phyloP scores from a whole-genome alignment of 768 basidiomycete species.

The Jaapia argillacea region DNA sequence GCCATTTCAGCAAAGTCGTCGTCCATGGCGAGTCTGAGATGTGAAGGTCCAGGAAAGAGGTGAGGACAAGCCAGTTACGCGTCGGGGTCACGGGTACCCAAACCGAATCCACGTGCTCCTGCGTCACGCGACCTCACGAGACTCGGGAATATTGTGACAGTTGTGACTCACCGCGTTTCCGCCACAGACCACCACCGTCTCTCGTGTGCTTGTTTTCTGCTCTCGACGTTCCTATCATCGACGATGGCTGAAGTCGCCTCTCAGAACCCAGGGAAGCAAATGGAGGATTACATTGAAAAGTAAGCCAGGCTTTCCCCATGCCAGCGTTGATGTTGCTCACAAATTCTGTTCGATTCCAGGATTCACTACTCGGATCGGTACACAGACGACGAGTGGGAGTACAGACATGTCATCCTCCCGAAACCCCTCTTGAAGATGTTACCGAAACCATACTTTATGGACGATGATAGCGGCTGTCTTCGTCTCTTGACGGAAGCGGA shows the following conservation, averaged over 20 bases:
- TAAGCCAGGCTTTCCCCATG: conserved; percentile 23
- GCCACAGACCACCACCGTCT: neutral
- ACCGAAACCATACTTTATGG: conserved; percentile 74
- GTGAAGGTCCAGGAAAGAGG: conserved; percentile 4
- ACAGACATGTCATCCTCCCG: conserved; percentile 94
- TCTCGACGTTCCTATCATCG: too few relatives aligned
- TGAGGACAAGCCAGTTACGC: too few relatives aligned
- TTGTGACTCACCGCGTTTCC: neutral
- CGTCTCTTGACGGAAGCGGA: conserved; percentile 80
- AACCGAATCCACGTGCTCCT: too few relatives aligned
- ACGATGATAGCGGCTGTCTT: conserved; percentile 65
- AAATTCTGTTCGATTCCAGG: too few relatives aligned
- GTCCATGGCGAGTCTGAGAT: conserved; percentile 3
- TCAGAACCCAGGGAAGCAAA: too few relatives aligned
- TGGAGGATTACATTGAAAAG: conserved; percentile 79
- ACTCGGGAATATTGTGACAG: neutral
- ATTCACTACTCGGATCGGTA: conserved; percentile 91
- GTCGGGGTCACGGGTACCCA: too few relatives aligned
- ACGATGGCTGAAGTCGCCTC: too few relatives aligned
- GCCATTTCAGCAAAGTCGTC: conserved; percentile 6
- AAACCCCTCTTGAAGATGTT: conserved; percentile 91
- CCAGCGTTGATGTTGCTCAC: too few relatives aligned
- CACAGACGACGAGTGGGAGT: conserved; percentile 88
- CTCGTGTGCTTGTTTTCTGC: too few relatives aligned
- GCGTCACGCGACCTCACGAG: too few relatives aligned